These are phyloP conservation scores for Colletotrichum navitas DNA, from an alignment of 2,329 filamentous ascomycete species.

Conservation along the genomic window DNA sequence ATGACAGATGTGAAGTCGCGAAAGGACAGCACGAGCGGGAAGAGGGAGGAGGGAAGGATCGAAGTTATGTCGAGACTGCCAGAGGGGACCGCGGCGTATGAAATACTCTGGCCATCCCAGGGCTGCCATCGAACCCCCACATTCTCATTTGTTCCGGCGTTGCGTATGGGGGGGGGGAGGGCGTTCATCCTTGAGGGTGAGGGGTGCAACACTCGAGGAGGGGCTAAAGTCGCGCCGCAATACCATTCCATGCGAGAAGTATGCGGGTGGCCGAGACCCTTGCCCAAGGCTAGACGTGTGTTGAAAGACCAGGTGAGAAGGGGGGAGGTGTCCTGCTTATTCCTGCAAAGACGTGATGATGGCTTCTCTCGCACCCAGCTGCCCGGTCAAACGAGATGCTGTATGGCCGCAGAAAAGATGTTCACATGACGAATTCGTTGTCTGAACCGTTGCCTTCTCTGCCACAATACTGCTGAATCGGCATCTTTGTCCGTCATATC, in stretches of 20 bases:
- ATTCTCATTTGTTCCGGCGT: constrained; percentile 23
- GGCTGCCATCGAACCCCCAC: constrained; percentile 31
- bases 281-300: constrained; percentile 32
- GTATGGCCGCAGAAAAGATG: not conserved
- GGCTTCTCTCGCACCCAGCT: constrained; percentile 16
- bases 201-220: constrained; percentile 34
- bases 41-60: constrained; percentile 1
- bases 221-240: constrained; percentile 37
- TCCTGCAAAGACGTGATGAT: constrained; percentile 3
- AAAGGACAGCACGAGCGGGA: constrained; percentile 4
- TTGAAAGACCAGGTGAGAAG: not conserved
- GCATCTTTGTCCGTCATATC: not conserved
- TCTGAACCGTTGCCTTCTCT: not conserved
- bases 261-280: constrained; percentile 23
- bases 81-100: constrained; percentile 33
- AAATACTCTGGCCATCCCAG: constrained; percentile 41
- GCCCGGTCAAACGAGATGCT: not conserved
- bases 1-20: not conserved
- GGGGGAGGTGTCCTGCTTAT: constrained; percentile 5
- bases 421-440: not conserved
- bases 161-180: constrained; percentile 19
- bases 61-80: not conserved
- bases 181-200: constrained; percentile 34
- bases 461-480: not conserved
- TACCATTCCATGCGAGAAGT: constrained; percentile 27